A percentile compares a stretch with the other conserved stretches of the same genome.
Evolutionary conservation across 2,329 filamentous ascomycete genomes (phyloP).

Genomic region (Penicillium italicum): DNA sequence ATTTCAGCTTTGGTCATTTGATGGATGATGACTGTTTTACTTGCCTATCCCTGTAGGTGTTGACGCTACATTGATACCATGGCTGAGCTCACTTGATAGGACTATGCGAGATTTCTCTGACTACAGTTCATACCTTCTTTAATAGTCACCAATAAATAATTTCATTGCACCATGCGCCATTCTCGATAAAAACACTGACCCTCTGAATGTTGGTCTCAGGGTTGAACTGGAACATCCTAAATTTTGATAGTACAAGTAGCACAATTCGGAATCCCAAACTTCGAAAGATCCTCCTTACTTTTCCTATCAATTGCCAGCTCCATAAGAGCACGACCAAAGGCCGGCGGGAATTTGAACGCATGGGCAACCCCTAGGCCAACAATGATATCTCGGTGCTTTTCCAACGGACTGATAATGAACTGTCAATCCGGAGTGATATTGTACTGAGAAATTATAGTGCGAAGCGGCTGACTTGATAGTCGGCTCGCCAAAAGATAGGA

Average conservation of each 20-base stretch:
- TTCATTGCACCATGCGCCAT: background rate
- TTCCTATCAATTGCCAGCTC: conserved; percentile 26
- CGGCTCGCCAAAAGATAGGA: conserved; percentile 28
- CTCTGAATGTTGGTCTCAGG: background rate
- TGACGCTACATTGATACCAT: background rate
- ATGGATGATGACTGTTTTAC: background rate
- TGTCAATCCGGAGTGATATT: conserved; percentile 28
- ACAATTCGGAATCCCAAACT: conserved; percentile 19
- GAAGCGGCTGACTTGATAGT: conserved; percentile 22
- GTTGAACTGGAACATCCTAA: background rate
- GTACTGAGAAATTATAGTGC: conserved; percentile 31
- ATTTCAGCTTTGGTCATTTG: background rate
- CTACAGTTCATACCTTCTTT: background rate
- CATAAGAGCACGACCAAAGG: conserved; percentile 23
- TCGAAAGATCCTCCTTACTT: conserved; percentile 26
- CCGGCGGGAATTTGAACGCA: conserved; percentile 29
- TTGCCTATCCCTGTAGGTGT: background rate
- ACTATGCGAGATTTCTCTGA: background rate
- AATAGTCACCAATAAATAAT: too few relatives aligned
- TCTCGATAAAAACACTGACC: background rate
- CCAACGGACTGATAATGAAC: conserved; percentile 27
- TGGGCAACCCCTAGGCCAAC: conserved; percentile 24
- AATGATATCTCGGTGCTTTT: conserved; percentile 19
- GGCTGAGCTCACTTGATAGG: background rate
- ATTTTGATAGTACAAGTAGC: conserved; percentile 11